phyloP scores from a whole-genome alignment of 2,329 filamentous ascomycete genomes.

The Nemania serpens region DNA sequence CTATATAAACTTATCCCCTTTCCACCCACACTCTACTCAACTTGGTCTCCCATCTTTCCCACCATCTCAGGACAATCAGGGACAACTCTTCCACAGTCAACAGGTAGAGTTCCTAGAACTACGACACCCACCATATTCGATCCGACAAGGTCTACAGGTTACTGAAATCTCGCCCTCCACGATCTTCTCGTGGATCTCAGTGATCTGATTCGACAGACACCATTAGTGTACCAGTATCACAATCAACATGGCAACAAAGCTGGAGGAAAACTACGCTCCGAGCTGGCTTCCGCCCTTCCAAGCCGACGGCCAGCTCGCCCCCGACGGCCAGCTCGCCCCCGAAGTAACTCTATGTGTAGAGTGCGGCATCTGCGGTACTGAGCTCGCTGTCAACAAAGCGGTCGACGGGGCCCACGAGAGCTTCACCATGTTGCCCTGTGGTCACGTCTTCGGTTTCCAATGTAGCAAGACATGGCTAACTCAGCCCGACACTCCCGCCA shows the following conservation, averaged over 20 bases:
- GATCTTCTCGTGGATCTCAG: neutral
- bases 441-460: conserved; percentile 15
- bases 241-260: neutral
- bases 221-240: neutral
- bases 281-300: conserved; percentile 16
- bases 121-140: too few species aligned
- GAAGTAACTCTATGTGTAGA: neutral
- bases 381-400: conserved; percentile 9
- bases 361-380: conserved; percentile 12
- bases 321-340: too few species aligned
- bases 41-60: too few species aligned
- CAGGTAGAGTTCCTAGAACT: too few species aligned
- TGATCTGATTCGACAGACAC: neutral
- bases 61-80: too few species aligned
- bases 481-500: neutral
- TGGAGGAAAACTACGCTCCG: conserved; percentile 5
- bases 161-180: neutral
- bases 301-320: too few species aligned
- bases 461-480: conserved; percentile 5
- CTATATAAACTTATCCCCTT: too few species aligned
- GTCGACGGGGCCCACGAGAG: neutral
- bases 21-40: too few species aligned
- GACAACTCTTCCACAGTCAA: too few species aligned
- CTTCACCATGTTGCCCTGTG: conserved; percentile 19
- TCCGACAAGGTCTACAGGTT: too few species aligned